A percentile compares a stretch with the other conserved stretches of the same genome.
Conservation (phyloP, 352 stramenopile species). For the Pythium coloratum region DNA sequence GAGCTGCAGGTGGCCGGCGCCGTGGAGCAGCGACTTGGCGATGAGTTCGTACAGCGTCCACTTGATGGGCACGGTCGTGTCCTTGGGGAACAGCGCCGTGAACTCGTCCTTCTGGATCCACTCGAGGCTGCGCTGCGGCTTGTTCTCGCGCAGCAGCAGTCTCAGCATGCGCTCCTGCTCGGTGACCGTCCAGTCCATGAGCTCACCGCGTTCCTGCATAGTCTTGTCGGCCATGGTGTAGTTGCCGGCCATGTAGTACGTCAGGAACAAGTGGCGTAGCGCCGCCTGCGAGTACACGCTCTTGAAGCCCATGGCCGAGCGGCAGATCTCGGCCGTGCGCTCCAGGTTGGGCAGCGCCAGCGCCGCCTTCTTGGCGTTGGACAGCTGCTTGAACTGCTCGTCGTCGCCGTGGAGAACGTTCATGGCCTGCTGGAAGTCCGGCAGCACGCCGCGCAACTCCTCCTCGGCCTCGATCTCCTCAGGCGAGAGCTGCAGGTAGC, state of each 20-base stretch:
- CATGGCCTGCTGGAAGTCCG: constrained; percentile 72
- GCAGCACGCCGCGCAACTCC: constrained; percentile 57
- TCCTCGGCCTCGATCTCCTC: constrained; percentile 70
- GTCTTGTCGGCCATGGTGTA: constrained; percentile 46
- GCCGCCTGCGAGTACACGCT: constrained; percentile 65
- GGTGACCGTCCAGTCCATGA: constrained; percentile 67
- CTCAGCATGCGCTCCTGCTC: constrained; percentile 76
- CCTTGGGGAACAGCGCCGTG: constrained; percentile 48
- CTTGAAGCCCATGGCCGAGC: constrained; percentile 72
- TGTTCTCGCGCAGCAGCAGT: constrained; percentile 54
- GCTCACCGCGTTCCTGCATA: constrained; percentile 67
- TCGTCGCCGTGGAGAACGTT: constrained; percentile 48
- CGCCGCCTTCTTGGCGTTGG: constrained; percentile 52
- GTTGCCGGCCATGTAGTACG: constrained; percentile 66
- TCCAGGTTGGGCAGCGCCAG: constrained; percentile 54
- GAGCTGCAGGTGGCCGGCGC: constrained; percentile 38
- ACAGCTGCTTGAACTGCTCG: constrained; percentile 33
- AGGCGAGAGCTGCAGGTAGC: constrained; percentile 54
- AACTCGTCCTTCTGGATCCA: constrained; percentile 69
- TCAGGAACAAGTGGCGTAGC: constrained; percentile 59
- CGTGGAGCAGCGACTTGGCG: constrained; percentile 44
- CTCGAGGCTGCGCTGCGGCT: constrained; percentile 38
- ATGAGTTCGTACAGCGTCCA: constrained; percentile 76
- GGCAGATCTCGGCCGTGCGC: constrained; percentile 73
- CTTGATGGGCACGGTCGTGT: constrained; percentile 65